Conservation (phyloP, 768 basidiomycete genomes). For the Collybia sp. region DNA sequence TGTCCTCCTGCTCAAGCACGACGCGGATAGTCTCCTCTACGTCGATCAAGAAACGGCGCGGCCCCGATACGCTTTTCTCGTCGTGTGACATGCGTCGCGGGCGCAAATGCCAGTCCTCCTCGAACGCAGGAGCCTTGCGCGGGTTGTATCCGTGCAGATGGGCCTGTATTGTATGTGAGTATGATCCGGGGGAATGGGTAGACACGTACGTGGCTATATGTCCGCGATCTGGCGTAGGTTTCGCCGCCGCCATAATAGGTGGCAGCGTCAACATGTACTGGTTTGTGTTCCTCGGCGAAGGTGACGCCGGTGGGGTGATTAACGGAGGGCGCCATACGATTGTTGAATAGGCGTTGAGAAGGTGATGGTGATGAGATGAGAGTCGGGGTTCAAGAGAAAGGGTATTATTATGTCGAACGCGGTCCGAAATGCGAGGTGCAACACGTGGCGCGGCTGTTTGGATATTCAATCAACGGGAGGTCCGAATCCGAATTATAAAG, state of each 20-base stretch:
- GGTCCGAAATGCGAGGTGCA: too few relatives aligned
- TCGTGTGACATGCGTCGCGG: slow-evolving; percentile 88
- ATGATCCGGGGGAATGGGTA: slow-evolving; percentile 1
- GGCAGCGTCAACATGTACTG: slow-evolving; percentile 64
- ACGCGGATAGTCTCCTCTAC: slow-evolving; percentile 98
- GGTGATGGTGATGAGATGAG: not conserved
- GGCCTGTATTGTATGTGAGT: slow-evolving; percentile 36
- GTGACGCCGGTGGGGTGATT: slow-evolving; percentile 59
- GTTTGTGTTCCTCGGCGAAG: slow-evolving; percentile 59
- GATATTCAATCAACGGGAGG: too few relatives aligned
- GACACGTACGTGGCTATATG: slow-evolving; percentile 76
- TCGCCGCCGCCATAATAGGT: slow-evolving; percentile 83
- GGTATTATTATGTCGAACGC: too few relatives aligned
- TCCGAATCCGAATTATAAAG: too few relatives aligned
- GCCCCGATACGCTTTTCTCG: slow-evolving; percentile 75
- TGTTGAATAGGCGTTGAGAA: slow-evolving; percentile 1
- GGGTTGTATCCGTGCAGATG: slow-evolving; percentile 72
- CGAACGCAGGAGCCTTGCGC: slow-evolving; percentile 65
- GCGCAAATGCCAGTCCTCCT: slow-evolving; percentile 70
- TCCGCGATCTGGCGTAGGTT: slow-evolving; percentile 75
- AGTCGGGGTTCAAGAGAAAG: not conserved
- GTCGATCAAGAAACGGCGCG: slow-evolving; percentile 91
- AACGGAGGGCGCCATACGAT: slow-evolving; percentile 60
- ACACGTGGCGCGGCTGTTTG: too few relatives aligned
- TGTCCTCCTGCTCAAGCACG: slow-evolving; percentile 96